Evolutionary conservation across 23 red algal genomes (phyloP).

Genomic region (Gracilaria gracilis): DNA sequence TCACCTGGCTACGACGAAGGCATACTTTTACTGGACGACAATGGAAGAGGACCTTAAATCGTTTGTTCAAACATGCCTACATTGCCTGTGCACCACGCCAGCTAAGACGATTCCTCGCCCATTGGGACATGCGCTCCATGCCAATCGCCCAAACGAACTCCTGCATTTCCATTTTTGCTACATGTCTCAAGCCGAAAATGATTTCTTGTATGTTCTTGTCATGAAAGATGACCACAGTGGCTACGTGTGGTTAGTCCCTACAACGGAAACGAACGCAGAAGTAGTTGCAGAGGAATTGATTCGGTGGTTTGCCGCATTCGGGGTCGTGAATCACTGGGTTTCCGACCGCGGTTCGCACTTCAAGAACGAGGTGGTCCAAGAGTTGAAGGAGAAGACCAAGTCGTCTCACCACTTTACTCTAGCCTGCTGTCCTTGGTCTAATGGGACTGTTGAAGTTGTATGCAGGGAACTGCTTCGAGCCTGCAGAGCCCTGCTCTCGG

Average conservation of each 20-base stretch:
- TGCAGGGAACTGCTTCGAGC: no score
- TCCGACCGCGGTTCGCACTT: no score
- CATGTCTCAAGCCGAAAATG: background rate
- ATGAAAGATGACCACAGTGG: background rate
- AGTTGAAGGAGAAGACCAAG: no score
- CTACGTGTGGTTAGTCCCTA: no score
- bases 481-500: slow-evolving; percentile 17
- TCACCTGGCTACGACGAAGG: background rate
- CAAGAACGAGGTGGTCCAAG: no score
- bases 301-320: no score
- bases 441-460: background rate
- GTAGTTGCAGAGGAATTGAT: no score
- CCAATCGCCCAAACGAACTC: background rate
- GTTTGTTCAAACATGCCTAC: background rate
- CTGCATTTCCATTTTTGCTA: slow-evolving; percentile 48
- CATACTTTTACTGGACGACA: background rate
- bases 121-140: background rate
- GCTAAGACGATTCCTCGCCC: background rate
- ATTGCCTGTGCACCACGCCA: background rate
- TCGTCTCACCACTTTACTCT: no score
- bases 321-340: no score
- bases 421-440: background rate
- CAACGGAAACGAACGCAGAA: no score
- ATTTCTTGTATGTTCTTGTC: background rate
- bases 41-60: background rate